Evolutionary conservation across 352 stramenopile genomes (phyloP).

Genomic region (Phytophthora vignae): DNA sequence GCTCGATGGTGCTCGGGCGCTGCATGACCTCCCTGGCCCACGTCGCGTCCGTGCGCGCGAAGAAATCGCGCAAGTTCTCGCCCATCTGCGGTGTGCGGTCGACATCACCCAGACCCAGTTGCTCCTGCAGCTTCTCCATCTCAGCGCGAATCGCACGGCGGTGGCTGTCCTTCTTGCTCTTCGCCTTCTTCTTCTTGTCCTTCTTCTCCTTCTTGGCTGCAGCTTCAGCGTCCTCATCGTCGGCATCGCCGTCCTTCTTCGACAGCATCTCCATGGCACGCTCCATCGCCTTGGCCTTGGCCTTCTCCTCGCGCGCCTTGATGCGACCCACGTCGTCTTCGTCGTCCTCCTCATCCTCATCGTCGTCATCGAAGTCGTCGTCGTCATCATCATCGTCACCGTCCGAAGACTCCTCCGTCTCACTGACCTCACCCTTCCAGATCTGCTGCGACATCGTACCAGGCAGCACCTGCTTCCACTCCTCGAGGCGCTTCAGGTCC

Average conservation of each 20-base stretch:
- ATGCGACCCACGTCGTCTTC: constrained; percentile 25
- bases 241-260: constrained; percentile 42
- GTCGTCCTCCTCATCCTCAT: constrained; percentile 41
- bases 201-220: constrained; percentile 48
- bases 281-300: constrained; percentile 58
- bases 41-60: constrained; percentile 78
- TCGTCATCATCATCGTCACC: constrained; percentile 78
- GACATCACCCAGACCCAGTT: constrained; percentile 73
- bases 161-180: constrained; percentile 71
- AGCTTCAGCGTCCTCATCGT: constrained; percentile 35
- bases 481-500: constrained; percentile 93
- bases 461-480: constrained; percentile 93
- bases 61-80: constrained; percentile 89
- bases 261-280: constrained; percentile 70
- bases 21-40: constrained; percentile 73
- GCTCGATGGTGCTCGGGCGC: constrained; percentile 67
- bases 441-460: constrained; percentile 95
- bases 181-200: constrained; percentile 71
- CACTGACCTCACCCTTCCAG: constrained; percentile 88
- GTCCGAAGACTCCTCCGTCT: constrained; percentile 89
- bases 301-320: constrained; percentile 27
- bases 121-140: constrained; percentile 88
- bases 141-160: constrained; percentile 74
- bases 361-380: constrained; percentile 60
- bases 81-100: constrained; percentile 81